Evolutionary conservation across 78 protist species (phyloP), one percentile per base, ranked within the genome.

Genomic region (Salpingoeca rosetta): DNA sequence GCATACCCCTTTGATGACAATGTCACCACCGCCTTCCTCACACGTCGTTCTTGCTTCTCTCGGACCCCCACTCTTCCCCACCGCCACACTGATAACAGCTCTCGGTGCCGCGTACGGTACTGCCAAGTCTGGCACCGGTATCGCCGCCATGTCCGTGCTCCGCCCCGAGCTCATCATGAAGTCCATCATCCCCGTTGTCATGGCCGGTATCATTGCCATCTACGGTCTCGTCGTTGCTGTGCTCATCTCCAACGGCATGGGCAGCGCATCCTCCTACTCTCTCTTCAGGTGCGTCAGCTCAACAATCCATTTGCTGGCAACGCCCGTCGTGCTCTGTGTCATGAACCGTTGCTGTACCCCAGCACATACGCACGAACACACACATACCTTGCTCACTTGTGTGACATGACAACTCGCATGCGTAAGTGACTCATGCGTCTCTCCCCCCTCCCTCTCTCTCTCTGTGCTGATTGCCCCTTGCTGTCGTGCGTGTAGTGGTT

Each of bases 21-120:
- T n/a, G n/a, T n/a, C n/a, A n/a, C n/a, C n/a, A n/a, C n/a, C n/a
- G n/a, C n/a, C n/a, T n/a, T n/a, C n/a, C n/a, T n/a, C n/a, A n/a
- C n/a, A n/a, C n/a, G n/a, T n/a, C n/a, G n/a, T n/a, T n/a, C n/a
- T n/a, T n/a, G n/a, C n/a, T n/a, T n/a, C n/a, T n/a, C n/a, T n/a
- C n/a, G n/a, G n/a, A n/a, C n/a, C n/a, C n/a, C n/a, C n/a, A n/a
- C n/a, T n/a, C n/a, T n/a, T n/a, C n/a, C n/a, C n/a, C n/a, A n/a
- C n/a, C n/a, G n/a, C n/a, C n/a, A n/a, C n/a, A 27, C 74, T 42
- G 1, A n/a, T 1, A n/a, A 75, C 83, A 94, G 98, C 95, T 92
- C 90, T 99, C 57, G 99, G 99, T 3, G 95, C 99, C 38, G 99
- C 99, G 31, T 99, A 99, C 92, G 99, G 99, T 26, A 97, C 99